Evolutionary conservation across 768 basidiomycete species (phyloP), one percentile per base, ranked within the genome.

Genomic region (Boletus pseudopeckii): DNA sequence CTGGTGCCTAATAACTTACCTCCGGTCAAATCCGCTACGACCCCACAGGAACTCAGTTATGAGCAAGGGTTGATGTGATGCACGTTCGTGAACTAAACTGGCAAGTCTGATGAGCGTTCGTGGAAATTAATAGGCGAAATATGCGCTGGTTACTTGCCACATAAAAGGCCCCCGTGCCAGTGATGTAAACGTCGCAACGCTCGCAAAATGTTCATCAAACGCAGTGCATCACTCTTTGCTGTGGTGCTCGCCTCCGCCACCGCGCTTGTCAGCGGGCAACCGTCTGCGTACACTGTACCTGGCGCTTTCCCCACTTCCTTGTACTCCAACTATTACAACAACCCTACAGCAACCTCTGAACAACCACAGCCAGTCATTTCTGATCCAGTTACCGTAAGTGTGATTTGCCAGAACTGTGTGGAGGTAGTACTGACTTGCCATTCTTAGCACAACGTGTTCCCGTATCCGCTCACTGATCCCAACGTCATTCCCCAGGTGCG

Each of bases 351-450:
- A 32, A 90, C 88, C 2, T 79, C 80, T 13, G 81, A 77, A 1
- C 88, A 90, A 64, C 82, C 82, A 4, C 88, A 90, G 69, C 88
- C 88, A n/a, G 77, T 88, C 54, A 78, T 90, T 36, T 80, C 86
- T 14, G 88, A 90, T 64, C 84, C 86, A 9, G 79, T 88, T 32
- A 77, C 78, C 26, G 88, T 87, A 47, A 46, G 70, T 51, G 6
- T 7, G 34, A 7, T 47, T 9, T 45, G 9, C 18, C n/a, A 34
- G 13, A 33, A 17, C 48, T 52, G 55, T 62, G 10, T 18, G 39
- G 0, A 13, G 7, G 7, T 22, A 20, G 7, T 22, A 20, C 26
- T 54, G 18, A 60, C 37, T 22, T 24, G 13, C 40, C 42, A 45
- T 56, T 53, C 49, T 50, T 54, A 87, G 85, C 79, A 84, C 63